Conservation (phyloP, 805 yeast genomes). For the Wickerhamiella lipophila region DNA sequence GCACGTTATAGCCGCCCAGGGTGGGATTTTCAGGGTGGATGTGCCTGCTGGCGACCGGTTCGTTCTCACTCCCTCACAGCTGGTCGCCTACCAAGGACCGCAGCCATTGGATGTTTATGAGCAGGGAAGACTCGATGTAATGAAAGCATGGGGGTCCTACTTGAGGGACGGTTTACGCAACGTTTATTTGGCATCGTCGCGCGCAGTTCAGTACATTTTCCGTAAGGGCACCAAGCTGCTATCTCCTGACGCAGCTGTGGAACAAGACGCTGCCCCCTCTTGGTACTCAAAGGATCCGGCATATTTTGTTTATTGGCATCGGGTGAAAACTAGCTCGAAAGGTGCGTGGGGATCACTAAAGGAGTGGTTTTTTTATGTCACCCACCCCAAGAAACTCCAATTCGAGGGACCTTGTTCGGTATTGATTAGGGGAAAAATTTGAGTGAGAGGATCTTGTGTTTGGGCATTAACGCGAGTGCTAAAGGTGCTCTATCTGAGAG, state of each 20-base stretch:
- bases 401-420: constrained; percentile 8
- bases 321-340: constrained; percentile 1
- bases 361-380: background rate
- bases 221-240: background rate
- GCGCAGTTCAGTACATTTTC: background rate
- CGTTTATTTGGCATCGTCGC: background rate
- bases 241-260: no score
- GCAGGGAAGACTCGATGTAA: constrained; percentile 7
- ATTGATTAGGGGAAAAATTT: background rate
- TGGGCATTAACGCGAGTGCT: no score
- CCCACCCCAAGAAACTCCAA: constrained; percentile 5
- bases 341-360: background rate
- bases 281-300: constrained; percentile 4
- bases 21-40: constrained; percentile 10
- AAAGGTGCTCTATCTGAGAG: no score
- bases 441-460: background rate
- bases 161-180: background rate
- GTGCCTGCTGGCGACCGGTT: constrained; percentile 6
- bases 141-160: background rate
- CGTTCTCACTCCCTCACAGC: background rate
- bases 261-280: background rate
- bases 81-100: constrained; percentile 9
- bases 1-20: constrained; percentile 5
- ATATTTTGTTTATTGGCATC: constrained; percentile 7
- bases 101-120: background rate